Evolutionary conservation across 352 stramenopile genomes (phyloP).

Genomic region (Phytophthora citricola): DNA sequence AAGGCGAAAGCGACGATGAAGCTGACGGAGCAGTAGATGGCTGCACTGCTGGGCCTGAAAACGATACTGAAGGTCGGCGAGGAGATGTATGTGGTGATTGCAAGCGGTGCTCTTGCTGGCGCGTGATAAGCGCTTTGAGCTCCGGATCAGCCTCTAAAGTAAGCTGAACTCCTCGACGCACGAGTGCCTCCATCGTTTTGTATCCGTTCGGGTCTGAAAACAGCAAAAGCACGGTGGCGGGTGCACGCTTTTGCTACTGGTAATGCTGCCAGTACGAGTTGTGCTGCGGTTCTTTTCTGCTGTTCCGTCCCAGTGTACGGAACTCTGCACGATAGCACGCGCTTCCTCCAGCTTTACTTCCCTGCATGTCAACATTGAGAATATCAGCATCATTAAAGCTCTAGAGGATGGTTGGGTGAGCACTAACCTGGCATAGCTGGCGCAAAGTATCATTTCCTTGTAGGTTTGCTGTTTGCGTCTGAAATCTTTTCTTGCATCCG

Average conservation of each 20-base stretch:
- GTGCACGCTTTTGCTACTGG: constrained; percentile 15
- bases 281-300: constrained; percentile 13
- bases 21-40: constrained; percentile 3
- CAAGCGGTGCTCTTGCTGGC: constrained; percentile 46
- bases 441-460: constrained; percentile 54
- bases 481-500: constrained; percentile 48
- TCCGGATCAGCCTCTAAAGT: constrained; percentile 75
- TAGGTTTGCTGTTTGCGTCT: constrained; percentile 52
- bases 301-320: constrained; percentile 40
- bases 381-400: background rate
- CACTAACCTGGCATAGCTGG: constrained; percentile 57
- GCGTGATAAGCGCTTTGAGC: constrained; percentile 53
- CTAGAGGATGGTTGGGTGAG: background rate
- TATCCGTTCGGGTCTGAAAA: constrained; percentile 43
- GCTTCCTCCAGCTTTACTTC: constrained; percentile 76
- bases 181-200: constrained; percentile 62
- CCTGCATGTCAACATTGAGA: constrained; percentile 15
- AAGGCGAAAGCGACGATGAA: constrained; percentile 17
- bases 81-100: constrained; percentile 20
- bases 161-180: constrained; percentile 66
- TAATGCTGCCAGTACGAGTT: constrained; percentile 13
- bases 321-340: constrained; percentile 74
- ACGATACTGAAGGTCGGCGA: constrained; percentile 40
- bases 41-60: constrained; percentile 10
- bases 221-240: constrained; percentile 54